A percentile compares a stretch with the other conserved stretches of the same genome.
Evolutionary conservation across 306 rosid genomes (phyloP).

Genomic region (Gastrolobium bilobum): DNA sequence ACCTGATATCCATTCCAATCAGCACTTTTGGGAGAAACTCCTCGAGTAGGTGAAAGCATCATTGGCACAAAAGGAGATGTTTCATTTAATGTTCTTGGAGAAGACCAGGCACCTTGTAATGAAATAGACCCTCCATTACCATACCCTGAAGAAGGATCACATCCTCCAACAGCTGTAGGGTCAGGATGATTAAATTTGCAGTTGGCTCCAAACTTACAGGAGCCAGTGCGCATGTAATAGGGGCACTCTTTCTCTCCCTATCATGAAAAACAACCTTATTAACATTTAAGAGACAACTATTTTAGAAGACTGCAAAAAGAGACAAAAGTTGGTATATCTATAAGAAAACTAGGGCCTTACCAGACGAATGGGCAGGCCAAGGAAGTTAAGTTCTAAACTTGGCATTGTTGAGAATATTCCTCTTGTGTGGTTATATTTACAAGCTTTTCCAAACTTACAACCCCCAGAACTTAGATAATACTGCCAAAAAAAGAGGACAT

Average conservation of each 20-base stretch:
- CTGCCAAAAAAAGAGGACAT: conserved; percentile 66
- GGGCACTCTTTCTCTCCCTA: conserved; percentile 94
- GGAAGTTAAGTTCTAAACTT: conserved; percentile 74
- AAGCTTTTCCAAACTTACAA: conserved; percentile 83
- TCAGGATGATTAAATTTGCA: conserved; percentile 98
- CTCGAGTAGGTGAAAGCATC: conserved; percentile 71
- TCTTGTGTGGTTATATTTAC: conserved; percentile 83
- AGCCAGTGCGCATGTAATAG: conserved; percentile 93
- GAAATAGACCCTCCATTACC: conserved; percentile 67
- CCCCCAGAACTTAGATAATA: conserved; percentile 88
- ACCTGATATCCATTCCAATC: conserved; percentile 97
- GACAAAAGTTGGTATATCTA: conserved; percentile 7
- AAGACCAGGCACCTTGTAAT: conserved; percentile 76
- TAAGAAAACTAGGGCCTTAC: conserved; percentile 51
- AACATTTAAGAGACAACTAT: conserved; percentile 35
- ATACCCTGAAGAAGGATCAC: conserved; percentile 66
- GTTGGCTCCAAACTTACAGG: conserved; percentile 91
- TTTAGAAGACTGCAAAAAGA: conserved; percentile 36
- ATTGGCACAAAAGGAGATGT: conserved; percentile 70
- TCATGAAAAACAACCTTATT: conserved; percentile 44
- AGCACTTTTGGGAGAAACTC: conserved; percentile 64
- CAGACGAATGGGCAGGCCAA: conserved; percentile 92
- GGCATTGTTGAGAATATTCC: conserved; percentile 51
- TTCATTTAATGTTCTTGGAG: conserved; percentile 74
- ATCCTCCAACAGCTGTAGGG: conserved; percentile 75